Evolutionary conservation across 2,329 filamentous ascomycete species (phyloP).

Genomic region (Curvularia lunata): DNA sequence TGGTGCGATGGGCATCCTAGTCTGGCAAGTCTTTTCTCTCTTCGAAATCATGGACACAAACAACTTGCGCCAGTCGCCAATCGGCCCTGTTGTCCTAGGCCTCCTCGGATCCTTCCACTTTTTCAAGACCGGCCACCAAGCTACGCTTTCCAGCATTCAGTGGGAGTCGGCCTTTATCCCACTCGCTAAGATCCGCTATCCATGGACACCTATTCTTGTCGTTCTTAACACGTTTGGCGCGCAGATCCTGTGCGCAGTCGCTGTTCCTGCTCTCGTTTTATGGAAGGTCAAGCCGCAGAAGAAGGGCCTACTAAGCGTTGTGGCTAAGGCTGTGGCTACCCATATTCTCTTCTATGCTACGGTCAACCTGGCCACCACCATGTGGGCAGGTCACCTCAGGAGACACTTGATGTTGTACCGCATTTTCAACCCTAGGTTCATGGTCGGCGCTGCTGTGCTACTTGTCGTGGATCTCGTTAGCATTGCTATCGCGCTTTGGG

Average conservation of each 20-base stretch:
- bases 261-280: constrained; percentile 79
- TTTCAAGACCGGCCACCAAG: constrained; percentile 98
- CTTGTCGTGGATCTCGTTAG: constrained; percentile 78
- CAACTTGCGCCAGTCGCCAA: constrained; percentile 67
- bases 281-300: constrained; percentile 89
- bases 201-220: constrained; percentile 84
- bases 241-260: constrained; percentile 80
- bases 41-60: constrained; percentile 69
- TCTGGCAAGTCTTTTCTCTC: constrained; percentile 86
- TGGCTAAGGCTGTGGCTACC: constrained; percentile 73
- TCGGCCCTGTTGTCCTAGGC: constrained; percentile 83
- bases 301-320: constrained; percentile 66
- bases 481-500: constrained; percentile 73
- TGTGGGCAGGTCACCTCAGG: constrained; percentile 86
- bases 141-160: constrained; percentile 83
- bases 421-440: constrained; percentile 89
- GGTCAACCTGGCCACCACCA: constrained; percentile 82
- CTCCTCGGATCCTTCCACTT: constrained; percentile 93
- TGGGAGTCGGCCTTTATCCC: constrained; percentile 97
- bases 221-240: constrained; percentile 86
- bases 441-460: constrained; percentile 76
- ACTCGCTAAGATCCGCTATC: constrained; percentile 80
- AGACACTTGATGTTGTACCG: constrained; percentile 96
- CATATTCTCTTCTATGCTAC: constrained; percentile 84
- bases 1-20: constrained; percentile 78